Base-by-base conservation (phyloP, 148 eudicot genomes). In the Cornus suecica region DNA sequence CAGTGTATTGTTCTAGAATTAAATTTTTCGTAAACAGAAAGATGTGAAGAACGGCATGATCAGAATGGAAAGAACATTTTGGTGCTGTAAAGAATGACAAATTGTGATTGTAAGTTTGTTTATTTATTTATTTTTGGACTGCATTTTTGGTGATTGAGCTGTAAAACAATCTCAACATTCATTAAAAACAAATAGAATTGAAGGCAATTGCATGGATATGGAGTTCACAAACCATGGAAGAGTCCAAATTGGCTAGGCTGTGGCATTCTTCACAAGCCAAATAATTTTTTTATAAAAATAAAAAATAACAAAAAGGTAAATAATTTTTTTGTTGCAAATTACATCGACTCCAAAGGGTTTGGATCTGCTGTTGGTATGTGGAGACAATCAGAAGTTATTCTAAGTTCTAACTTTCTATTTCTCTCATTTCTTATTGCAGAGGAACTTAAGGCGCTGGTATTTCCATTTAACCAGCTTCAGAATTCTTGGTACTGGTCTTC, bases 361-460 rank as follows among this genome's bases (percentile, higher is more conserved):
- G 42, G 18, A 14, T n/a, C n/a, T n/a, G n/a, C n/a, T n/a, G 10
- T 32, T 51, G 71, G 63, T 10, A 51, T 45, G 15, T 42, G 31
- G 69, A 74, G 64, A 64, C 4, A 20, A 2, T 42, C 5, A 24
- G 51, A 34, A 16, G 24, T 28, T 54, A n/a, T n/a, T n/a, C n/a
- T 5, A 56, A 41, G 56, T 48, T 65, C 60, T 67, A 26, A 51
- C 26, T 13, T 15, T 37, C 10, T 23, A 22, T 78, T 76, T 69
- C 72, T 79, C 82, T 72, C 69, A 65, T 69, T 25, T 14, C 14
- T 52, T 22, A 76, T 45, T 80, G 32, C 67, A 68, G 76, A 75
- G 74, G 68, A 16, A n/a, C n/a, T n/a, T n/a, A n/a, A n/a, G 52
- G 64, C n/a, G n/a, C n/a, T n/a, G 48, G 24, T 24, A 51, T 58